Evolutionary conservation across 2,329 filamentous ascomycete genomes (phyloP).

Genomic region (Trichoderma atrobrunneum): DNA sequence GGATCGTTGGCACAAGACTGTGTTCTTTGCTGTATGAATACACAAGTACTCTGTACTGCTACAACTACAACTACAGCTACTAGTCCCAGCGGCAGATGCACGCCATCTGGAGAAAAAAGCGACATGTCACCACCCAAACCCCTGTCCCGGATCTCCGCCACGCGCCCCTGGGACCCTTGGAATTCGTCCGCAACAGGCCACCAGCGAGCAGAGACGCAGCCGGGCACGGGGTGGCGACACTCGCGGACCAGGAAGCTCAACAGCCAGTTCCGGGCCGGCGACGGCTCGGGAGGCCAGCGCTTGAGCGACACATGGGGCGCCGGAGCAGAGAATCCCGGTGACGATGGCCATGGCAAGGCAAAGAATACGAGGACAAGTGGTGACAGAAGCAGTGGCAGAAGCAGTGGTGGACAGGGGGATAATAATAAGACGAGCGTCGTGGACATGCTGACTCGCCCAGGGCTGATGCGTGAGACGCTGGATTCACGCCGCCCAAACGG

Average conservation of each 20-base stretch:
- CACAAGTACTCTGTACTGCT: background rate
- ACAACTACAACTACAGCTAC: background rate
- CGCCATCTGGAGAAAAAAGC: background rate
- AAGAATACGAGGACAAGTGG: background rate
- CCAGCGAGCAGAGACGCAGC: constrained; percentile 67
- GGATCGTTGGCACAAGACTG: background rate
- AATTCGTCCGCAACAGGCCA: constrained; percentile 75
- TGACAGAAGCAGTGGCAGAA: constrained; percentile 13
- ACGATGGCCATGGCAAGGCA: constrained; percentile 20
- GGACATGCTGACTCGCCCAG: constrained; percentile 53
- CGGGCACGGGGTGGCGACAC: constrained; percentile 67
- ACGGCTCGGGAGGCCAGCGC: constrained; percentile 53
- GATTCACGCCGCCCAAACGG: background rate
- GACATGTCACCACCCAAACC: constrained; percentile 19
- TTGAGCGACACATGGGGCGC: constrained; percentile 64
- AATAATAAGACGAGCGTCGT: constrained; percentile 43
- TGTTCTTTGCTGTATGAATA: background rate
- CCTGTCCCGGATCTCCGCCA: constrained; percentile 38
- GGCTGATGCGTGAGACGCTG: constrained; percentile 23
- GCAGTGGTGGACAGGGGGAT: constrained; percentile 36
- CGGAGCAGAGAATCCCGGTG: constrained; percentile 56
- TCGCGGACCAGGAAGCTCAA: constrained; percentile 67
- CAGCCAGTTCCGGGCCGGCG: constrained; percentile 61
- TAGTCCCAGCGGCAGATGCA: background rate
- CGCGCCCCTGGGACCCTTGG: constrained; percentile 61